Base-by-base conservation (phyloP, 441 rosid genomes). In the Brassica balearica region DNA sequence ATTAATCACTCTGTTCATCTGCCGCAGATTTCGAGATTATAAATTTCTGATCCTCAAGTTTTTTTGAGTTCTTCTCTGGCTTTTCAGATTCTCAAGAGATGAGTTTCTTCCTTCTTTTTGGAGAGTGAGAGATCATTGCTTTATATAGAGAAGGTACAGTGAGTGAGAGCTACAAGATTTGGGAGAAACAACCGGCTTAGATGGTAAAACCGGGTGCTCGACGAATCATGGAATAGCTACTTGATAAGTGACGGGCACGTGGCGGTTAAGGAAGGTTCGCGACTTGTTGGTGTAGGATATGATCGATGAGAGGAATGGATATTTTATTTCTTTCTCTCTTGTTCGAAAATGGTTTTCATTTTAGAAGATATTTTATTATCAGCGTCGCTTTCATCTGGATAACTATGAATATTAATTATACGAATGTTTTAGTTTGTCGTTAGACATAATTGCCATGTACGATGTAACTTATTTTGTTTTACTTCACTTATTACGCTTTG, bases 1-100 rank as follows among this genome's bases (percentile, higher is more conserved):
- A 69, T 3, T 80, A 66, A 79, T 12, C 36, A 75, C 64, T 73
- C 86, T 87, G 65, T 84, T 83, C 80, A 69, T 69, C 19, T 32
- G 81, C 60, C 84, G 81, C 78, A 46, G 53, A 2, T 55, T 25
- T 25, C 27, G 4, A 8, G 46, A 43, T 46, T 46, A 10, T 1
- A 51, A 51, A 51, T 5, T 2, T 15, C 59, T 15, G 22, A 7
- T 15, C 10, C 22, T 55, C 17, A 2, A 55, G 20, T 6, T 14
- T 4, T 51, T 51, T 4, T 51, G 2, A 51, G 60, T 20, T 17
- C 3, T 55, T 17, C 8, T 55, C 1, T 17, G 75, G 69, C 69
- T 78, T 67, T 48, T 78, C 69, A 73, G 79, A 65, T 80, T 34
- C 56, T 1, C 17, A 74, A 68, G 75, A 68, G 78, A 25, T 8